A percentile compares a stretch with the other conserved stretches of the same genome.
phyloP scores from a whole-genome alignment of 164 flowering plant species.

The Hamamelis virginiana region DNA sequence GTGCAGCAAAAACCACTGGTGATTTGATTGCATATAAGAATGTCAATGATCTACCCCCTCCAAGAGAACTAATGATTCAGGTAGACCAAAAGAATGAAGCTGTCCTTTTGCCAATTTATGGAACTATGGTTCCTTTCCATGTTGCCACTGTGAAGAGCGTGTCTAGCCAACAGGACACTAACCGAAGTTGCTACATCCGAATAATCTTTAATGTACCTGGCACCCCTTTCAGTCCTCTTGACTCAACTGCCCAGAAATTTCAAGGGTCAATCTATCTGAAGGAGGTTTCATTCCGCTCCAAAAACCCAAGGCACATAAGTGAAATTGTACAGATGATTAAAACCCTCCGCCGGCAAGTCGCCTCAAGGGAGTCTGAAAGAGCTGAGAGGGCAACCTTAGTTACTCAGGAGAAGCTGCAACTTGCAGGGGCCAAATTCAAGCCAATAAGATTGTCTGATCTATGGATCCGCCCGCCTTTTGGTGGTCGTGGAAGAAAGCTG shows the following conservation, averaged over 20 bases:
- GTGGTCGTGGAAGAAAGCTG: slow-evolving; percentile 75
- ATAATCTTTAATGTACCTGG: slow-evolving; percentile 85
- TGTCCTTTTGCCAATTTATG: slow-evolving; percentile 68
- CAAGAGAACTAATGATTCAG: slow-evolving; percentile 67
- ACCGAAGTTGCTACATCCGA: slow-evolving; percentile 61
- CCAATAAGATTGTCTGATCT: slow-evolving; percentile 65
- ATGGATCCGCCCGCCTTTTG: slow-evolving; percentile 75
- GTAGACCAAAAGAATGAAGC: slow-evolving; percentile 84
- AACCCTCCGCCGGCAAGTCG: slow-evolving; percentile 70
- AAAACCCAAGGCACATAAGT: slow-evolving; percentile 77
- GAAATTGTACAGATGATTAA: slow-evolving; percentile 77
- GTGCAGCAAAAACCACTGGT: slow-evolving; percentile 24
- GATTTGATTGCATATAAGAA: slow-evolving; percentile 70
- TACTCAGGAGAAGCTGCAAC: slow-evolving; percentile 73
- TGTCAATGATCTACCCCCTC: slow-evolving; percentile 59
- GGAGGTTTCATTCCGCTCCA: slow-evolving; percentile 83
- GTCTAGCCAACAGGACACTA: slow-evolving; percentile 70
- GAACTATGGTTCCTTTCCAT: slow-evolving; percentile 87
- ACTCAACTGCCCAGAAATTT: slow-evolving; percentile 50
- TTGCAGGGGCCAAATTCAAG: slow-evolving; percentile 56
- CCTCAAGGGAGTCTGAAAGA: slow-evolving; percentile 73
- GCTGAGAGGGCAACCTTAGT: slow-evolving; percentile 91
- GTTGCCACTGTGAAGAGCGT: slow-evolving; percentile 70
- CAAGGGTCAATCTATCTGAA: slow-evolving; percentile 70
- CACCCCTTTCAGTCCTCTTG: slow-evolving; percentile 64